Conservation (phyloP, 139 green algal species). For the Astrephomene gubernaculifera region DNA sequence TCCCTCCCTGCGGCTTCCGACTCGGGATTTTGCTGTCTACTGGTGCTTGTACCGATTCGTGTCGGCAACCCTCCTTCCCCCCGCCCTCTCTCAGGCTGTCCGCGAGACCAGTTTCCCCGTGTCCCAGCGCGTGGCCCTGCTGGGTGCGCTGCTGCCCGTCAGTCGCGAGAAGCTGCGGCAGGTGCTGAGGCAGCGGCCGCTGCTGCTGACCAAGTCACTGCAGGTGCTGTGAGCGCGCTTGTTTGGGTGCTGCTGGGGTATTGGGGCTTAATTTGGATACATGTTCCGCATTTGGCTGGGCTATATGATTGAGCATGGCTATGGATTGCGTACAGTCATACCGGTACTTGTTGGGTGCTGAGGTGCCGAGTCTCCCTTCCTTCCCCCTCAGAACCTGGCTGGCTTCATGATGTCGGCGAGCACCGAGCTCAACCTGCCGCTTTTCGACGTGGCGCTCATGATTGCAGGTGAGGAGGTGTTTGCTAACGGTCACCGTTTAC, state of each 20-base stretch:
- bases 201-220: slow-evolving; percentile 34
- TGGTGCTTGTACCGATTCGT: no score
- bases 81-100: not conserved
- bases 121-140: slow-evolving; percentile 23
- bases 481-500: no score
- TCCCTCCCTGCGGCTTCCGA: no score
- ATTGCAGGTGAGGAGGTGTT: slow-evolving; percentile 25
- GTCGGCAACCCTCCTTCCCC: no score
- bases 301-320: not conserved
- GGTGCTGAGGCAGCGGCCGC: slow-evolving; percentile 32
- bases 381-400: slow-evolving; percentile 5
- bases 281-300: not conserved
- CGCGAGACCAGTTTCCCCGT: slow-evolving; percentile 11
- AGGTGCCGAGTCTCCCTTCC: not conserved
- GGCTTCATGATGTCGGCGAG: slow-evolving; percentile 16
- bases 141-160: slow-evolving; percentile 39
- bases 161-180: slow-evolving; percentile 33
- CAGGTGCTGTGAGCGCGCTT: not conserved
- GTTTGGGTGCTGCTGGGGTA: not conserved
- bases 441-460: slow-evolving; percentile 37
- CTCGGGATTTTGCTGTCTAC: no score
- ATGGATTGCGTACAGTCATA: not conserved
- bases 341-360: not conserved
- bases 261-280: not conserved
- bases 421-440: not conserved